phyloP scores from a whole-genome alignment of 306 rosid genomes.

The Malus fusca region DNA sequence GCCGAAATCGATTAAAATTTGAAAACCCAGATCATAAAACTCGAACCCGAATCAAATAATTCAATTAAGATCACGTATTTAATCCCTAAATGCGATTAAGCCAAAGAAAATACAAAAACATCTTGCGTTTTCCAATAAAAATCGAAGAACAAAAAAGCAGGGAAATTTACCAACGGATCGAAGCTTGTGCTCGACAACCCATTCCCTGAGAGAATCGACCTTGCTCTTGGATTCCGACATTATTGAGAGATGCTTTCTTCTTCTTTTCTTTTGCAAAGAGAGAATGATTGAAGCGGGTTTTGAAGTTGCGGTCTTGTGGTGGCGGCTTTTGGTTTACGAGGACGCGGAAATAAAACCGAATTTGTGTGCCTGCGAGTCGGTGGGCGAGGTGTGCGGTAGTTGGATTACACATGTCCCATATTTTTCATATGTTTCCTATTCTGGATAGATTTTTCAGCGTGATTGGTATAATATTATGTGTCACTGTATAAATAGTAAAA shows the following conservation, averaged over 20 bases:
- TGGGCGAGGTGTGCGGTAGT: conserved; percentile 7
- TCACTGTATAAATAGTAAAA: too few species aligned
- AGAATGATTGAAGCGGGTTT: neutral
- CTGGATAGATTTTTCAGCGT: fast-evolving
- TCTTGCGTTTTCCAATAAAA: neutral
- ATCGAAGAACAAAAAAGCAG: neutral
- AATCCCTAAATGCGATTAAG: neutral
- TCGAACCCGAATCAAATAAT: neutral
- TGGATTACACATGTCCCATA: neutral
- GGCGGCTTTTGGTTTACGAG: neutral
- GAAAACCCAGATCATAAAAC: too few species aligned
- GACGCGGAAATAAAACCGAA: conserved; percentile 12
- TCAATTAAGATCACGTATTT: neutral
- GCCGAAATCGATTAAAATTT: too few species aligned
- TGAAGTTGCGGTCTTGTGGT: neutral
- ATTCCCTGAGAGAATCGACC: conserved; percentile 55
- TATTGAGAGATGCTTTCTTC: neutral
- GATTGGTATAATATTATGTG: too few species aligned
- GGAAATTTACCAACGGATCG: conserved; percentile 68
- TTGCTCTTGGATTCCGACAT: conserved; percentile 75
- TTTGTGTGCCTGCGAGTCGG: conserved; percentile 19
- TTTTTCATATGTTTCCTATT: too few species aligned
- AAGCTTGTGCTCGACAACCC: conserved; percentile 85
- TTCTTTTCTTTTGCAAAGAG: neutral
- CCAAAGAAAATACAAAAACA: neutral